These are phyloP conservation scores for Clarireedia paspali DNA, from an alignment of 2,329 filamentous ascomycete species.

Conservation along the genomic window DNA sequence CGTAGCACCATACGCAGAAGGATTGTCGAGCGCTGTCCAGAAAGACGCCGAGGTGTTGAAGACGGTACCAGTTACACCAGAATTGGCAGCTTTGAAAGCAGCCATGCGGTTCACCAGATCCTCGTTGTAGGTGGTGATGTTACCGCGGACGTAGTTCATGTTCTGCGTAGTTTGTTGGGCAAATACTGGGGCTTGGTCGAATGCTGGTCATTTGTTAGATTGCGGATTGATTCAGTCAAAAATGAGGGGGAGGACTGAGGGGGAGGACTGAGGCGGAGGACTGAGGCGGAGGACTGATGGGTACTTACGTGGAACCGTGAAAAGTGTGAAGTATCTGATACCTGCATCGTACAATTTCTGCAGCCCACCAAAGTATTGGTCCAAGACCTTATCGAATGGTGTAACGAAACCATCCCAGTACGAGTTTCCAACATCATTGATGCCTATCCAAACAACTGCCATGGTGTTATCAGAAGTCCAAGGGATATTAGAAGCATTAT, in stretches of 20 bases:
- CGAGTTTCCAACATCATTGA: constrained; percentile 3
- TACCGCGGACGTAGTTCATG: background rate
- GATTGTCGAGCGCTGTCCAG: background rate
- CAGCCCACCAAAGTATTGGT: background rate
- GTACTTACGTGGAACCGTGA: background rate
- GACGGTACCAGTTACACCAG: background rate
- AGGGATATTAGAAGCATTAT: background rate
- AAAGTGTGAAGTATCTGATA: background rate
- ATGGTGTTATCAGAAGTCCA: constrained; percentile 2
- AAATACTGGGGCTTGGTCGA: constrained; percentile 1
- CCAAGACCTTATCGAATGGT: background rate
- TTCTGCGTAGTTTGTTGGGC: background rate
- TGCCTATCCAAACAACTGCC: background rate
- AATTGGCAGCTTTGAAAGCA: background rate
- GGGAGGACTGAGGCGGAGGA: background rate
- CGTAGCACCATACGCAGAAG: background rate
- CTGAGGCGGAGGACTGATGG: background rate
- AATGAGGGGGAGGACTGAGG: background rate
- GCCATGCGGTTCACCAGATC: background rate
- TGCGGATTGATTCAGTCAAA: background rate
- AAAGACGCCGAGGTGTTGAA: constrained; percentile 1
- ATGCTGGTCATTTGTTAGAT: background rate
- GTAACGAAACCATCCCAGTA: constrained; percentile 2
- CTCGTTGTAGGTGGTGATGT: background rate
- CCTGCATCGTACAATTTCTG: background rate